phyloP scores from a whole-genome alignment of 768 basidiomycete genomes.

The Tylopilus rubrobrunneus region DNA sequence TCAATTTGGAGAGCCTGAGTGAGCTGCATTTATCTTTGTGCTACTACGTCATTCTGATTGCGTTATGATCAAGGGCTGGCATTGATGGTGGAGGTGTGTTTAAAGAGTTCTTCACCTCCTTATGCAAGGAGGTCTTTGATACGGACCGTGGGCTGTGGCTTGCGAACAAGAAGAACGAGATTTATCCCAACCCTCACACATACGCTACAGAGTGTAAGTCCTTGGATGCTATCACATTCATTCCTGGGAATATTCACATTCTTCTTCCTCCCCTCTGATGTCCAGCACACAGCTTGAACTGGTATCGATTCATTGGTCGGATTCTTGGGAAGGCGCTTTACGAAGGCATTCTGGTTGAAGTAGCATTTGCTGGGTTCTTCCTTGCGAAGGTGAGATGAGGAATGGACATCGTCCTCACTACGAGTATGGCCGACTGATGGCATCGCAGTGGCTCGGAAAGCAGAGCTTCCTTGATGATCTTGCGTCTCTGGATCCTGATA shows the following conservation, averaged over 20 bases:
- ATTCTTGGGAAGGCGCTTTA: slow-evolving; percentile 97
- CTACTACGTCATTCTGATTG: slow-evolving; percentile 2
- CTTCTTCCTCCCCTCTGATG: background rate
- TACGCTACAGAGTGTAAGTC: slow-evolving; percentile 83
- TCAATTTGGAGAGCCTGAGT: slow-evolving; percentile 84
- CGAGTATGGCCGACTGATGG: background rate
- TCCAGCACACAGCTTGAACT: slow-evolving; percentile 76
- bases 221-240: background rate
- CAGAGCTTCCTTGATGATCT: slow-evolving; percentile 94
- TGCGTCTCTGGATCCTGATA: slow-evolving; percentile 82
- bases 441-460: slow-evolving; percentile 79
- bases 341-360: slow-evolving; percentile 91
- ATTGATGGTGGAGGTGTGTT: slow-evolving; percentile 98
- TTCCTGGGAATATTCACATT: background rate
- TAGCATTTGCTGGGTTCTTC: slow-evolving; percentile 95
- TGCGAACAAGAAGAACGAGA: slow-evolving; percentile 82
- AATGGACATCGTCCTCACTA: background rate
- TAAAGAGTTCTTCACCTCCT: slow-evolving; percentile 94
- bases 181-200: slow-evolving; percentile 91
- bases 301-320: slow-evolving; percentile 92
- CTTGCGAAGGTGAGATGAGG: slow-evolving; percentile 61
- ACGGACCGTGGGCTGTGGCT: slow-evolving; percentile 93
- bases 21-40: slow-evolving; percentile 26
- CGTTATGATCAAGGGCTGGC: slow-evolving; percentile 52
- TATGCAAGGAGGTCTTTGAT: slow-evolving; percentile 94